Evolutionary conservation across 352 stramenopile species (phyloP).

Genomic region (Plasmopara muralis): DNA sequence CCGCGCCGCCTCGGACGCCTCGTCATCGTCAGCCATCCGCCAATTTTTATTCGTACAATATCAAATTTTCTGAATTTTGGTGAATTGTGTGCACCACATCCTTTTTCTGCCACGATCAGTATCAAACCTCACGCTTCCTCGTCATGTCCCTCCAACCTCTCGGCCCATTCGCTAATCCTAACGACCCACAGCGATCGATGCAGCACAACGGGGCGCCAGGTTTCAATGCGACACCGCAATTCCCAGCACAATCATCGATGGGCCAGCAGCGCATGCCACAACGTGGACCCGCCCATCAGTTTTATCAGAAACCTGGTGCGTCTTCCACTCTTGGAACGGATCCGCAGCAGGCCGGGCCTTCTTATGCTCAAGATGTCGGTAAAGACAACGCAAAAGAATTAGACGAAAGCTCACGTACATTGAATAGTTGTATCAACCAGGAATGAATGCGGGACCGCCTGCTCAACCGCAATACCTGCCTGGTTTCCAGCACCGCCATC

Average conservation of each 20-base stretch:
- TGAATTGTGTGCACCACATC: too few species aligned
- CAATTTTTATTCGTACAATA: too few species aligned
- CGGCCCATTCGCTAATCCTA: constrained; percentile 59
- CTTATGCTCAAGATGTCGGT: constrained; percentile 34
- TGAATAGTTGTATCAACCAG: constrained; percentile 32
- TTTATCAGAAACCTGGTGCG: constrained; percentile 34
- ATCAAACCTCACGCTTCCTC: not conserved
- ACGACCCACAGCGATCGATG: constrained; percentile 37
- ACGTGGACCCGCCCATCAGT: constrained; percentile 38
- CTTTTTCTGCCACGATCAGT: too few species aligned
- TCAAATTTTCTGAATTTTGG: too few species aligned
- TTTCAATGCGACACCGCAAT: constrained; percentile 26
- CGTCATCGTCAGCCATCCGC: too few species aligned
- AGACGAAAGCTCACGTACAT: not conserved
- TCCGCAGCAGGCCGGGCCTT: constrained; percentile 17
- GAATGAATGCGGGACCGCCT: constrained; percentile 17
- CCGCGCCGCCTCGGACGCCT: too few species aligned
- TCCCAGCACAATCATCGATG: constrained; percentile 29
- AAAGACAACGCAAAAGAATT: not conserved
- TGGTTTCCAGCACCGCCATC: constrained; percentile 31
- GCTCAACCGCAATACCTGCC: constrained; percentile 34
- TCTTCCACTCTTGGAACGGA: constrained; percentile 3
- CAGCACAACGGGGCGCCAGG: constrained; percentile 19
- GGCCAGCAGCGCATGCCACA: constrained; percentile 37
- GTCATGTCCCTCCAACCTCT: not conserved